Percentiles rank a stretch among this genome's conserved stretches.
phyloP scores from a whole-genome alignment of 2,329 filamentous ascomycete species.

The Aspergillus udagawae region DNA sequence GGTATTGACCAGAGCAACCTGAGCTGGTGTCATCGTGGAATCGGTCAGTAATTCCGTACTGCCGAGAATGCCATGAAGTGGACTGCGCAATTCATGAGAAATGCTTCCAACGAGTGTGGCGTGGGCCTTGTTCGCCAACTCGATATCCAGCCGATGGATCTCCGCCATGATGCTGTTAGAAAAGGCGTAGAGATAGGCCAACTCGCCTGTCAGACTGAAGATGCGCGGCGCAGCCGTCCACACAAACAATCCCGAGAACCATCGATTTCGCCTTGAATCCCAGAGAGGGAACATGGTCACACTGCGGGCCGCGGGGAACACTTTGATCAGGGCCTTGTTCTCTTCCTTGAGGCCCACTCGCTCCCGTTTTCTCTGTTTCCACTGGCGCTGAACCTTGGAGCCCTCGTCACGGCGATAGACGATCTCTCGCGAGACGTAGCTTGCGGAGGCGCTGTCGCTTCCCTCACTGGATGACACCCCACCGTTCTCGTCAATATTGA shows the following conservation, averaged over 20 bases:
- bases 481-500: constrained; percentile 14
- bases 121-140: constrained; percentile 30
- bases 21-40: constrained; percentile 22
- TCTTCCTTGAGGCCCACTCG: constrained; percentile 14
- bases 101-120: constrained; percentile 31
- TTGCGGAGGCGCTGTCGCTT: neutral
- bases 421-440: neutral
- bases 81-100: constrained; percentile 33
- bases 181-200: constrained; percentile 28
- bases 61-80: constrained; percentile 35
- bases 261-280: constrained; percentile 27
- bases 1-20: constrained; percentile 30
- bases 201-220: constrained; percentile 23
- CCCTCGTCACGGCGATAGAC: neutral
- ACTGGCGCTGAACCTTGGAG: neutral
- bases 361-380: constrained; percentile 11
- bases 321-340: constrained; percentile 17
- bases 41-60: constrained; percentile 31
- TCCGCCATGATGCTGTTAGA: constrained; percentile 34
- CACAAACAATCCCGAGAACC: constrained; percentile 26
- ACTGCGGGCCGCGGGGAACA: constrained; percentile 22
- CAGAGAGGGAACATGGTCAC: constrained; percentile 30
- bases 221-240: constrained; percentile 28
- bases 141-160: constrained; percentile 25
- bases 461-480: neutral